Conservation (phyloP, 768 basidiomycete genomes). For the Lactarius hengduanensis region DNA sequence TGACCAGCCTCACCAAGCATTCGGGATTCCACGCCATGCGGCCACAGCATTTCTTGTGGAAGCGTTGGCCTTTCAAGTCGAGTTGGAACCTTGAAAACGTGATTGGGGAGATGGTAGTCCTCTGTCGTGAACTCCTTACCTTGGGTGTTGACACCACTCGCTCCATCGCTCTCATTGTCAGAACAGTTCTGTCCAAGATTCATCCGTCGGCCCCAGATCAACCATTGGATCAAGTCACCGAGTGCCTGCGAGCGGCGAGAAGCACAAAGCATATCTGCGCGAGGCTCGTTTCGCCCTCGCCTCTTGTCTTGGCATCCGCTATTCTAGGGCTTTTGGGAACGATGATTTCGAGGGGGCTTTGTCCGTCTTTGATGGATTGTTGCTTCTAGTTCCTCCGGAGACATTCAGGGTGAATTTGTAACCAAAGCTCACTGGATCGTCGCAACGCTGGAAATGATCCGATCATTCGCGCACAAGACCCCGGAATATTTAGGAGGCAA, state of each 20-base stretch:
- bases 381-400: background rate
- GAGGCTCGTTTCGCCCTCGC: background rate
- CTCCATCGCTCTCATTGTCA: background rate
- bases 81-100: background rate
- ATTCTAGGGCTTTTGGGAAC: background rate
- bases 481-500: background rate
- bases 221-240: background rate
- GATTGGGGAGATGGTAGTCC: background rate
- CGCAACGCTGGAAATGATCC: background rate
- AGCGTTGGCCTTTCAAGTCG: background rate
- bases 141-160: background rate
- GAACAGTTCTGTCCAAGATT: background rate
- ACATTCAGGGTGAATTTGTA: background rate
- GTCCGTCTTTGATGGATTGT: background rate
- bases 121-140: background rate
- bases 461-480: background rate
- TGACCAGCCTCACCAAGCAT: background rate
- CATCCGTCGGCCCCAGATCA: background rate
- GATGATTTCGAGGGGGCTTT: background rate
- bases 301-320: background rate
- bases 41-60: background rate
- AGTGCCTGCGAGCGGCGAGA: background rate
- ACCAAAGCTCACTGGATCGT: background rate
- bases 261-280: background rate
- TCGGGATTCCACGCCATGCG: background rate